Evolutionary conservation across 305 asterid species (phyloP), one percentile per base, ranked within the genome.

Genomic region (Plantago coronopus): DNA sequence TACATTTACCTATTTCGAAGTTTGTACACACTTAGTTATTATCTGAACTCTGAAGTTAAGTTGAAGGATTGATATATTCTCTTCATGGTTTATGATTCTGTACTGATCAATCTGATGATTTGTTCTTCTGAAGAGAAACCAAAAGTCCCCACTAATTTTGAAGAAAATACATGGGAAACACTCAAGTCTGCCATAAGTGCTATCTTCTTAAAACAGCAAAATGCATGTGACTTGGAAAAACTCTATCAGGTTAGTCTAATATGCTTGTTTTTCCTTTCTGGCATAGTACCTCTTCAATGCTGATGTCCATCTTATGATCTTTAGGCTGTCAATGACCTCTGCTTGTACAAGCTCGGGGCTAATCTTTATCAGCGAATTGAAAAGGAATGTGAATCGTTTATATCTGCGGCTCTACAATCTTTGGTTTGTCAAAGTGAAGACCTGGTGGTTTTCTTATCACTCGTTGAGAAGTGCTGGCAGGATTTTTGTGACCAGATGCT

Each of bases 401-500:
- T 74, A 48, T 73, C 82, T 67, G 65, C 77, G 40, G 81, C 78
- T 20, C 61, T 81, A 13, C 83, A 73, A 49, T 74, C 84, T 34
- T 74, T 84, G 69, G 91, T 81, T 43, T 88, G 84, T 50, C 75
- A 81, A 64, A 80, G 86, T 74, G 82, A 80, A 74, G 88, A 84
- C 77, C 73, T 81, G 61, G 81, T 69, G 46, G 91, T 81, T 66
- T 84, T 84, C 57, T 72, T 84, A 48, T 83, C 87, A 57, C 83
- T 78, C 65, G 84, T 80, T 58, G 84, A 80, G 74, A 83, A 81
- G 54, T 70, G 81, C 64, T 72, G 87, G 88, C 85, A 70, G 55
- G 83, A 77, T 46, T 82, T 94, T 69, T 94, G 97, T 73, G 97
- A 85, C 72, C 97, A 94, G 81, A 87, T 94, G 96, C 70, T 90